Base-by-base conservation (phyloP, 1,284 basidiomycete genomes). In the Boletus hoseneyae region DNA sequence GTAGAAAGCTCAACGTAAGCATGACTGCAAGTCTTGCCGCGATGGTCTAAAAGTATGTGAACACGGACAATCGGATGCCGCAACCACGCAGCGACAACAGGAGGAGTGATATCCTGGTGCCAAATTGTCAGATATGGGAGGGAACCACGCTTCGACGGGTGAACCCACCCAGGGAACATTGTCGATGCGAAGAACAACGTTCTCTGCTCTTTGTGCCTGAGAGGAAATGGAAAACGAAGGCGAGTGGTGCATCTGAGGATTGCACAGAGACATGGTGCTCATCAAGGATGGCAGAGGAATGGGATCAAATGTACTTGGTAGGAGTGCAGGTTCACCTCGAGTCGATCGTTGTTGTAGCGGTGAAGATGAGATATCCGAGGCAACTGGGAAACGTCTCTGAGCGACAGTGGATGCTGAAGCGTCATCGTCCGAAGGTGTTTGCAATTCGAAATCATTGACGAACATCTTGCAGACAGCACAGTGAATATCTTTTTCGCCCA, bases 401-500 rank as follows among this genome's bases (percentile, higher is more conserved):
- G 34, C 52, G 34, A 48, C 29, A 11, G 53, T 53, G 25, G 64
- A 51, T 16, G 38, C 46, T 6, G 57, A 58, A 16, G 53, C 34
- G 9, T 57, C 62, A n/a, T 63, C 53, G 18, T 53, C 57, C 53
- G 50, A 54, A n/a, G 47, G 34, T 18, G 43, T 38, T 52, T 65
- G 62, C 30, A 90, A 67, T 48, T 80, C 78, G 64, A 90, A 90
- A 63, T 86, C 80, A 30, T 73, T 73, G 23, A 90, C 86, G 39
- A 79, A 77, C 33, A 67, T 68, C 56, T 82, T 82, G 67, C 87
- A 90, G 39, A 87, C 83, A 12, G 85, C 83, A 54, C 87, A 90
- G 52, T 83, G 79, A 80, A 90, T 88, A 55, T 86, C 84, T 64
- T 90, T 90, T 66, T 90, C 88, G 8, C 87, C 87, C 19, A 90